phyloP scores from a whole-genome alignment of 352 stramenopile genomes.

The Globisporangium nodosum region DNA sequence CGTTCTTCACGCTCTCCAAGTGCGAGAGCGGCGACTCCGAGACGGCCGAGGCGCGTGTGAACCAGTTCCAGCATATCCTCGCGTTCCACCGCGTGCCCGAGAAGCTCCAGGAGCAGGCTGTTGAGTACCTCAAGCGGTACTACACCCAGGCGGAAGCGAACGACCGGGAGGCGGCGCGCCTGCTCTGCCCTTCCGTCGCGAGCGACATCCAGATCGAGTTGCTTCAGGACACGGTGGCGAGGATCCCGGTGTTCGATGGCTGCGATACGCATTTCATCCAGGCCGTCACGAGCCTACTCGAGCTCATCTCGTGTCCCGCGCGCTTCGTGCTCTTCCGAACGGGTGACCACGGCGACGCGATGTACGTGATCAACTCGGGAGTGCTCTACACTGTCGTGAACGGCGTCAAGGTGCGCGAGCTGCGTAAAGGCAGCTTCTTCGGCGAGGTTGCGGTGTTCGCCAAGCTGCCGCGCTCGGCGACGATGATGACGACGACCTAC shows the following conservation, averaged over 20 bases:
- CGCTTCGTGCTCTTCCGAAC: slow-evolving; percentile 50
- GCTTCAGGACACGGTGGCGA: slow-evolving; percentile 38
- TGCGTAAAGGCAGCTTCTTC: slow-evolving; percentile 64
- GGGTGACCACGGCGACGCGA: slow-evolving; percentile 59
- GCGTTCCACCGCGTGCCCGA: slow-evolving; percentile 56
- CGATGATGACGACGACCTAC: slow-evolving; percentile 58
- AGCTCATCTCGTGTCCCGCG: slow-evolving; percentile 46
- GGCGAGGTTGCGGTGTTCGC: slow-evolving; percentile 63
- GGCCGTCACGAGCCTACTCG: slow-evolving; percentile 46
- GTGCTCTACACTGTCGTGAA: slow-evolving; percentile 56
- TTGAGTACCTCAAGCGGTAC: slow-evolving; percentile 65
- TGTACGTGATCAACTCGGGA: slow-evolving; percentile 66
- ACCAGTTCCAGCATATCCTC: slow-evolving; percentile 64
- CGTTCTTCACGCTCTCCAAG: slow-evolving; percentile 71
- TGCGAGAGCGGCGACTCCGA: slow-evolving; percentile 53
- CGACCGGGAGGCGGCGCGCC: slow-evolving; percentile 47
- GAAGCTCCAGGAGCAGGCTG: slow-evolving; percentile 38
- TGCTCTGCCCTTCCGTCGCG: slow-evolving; percentile 63
- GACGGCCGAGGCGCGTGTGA: slow-evolving; percentile 49
- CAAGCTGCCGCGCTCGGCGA: slow-evolving; percentile 50
- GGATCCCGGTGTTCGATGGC: slow-evolving; percentile 52
- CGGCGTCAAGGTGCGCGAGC: slow-evolving; percentile 58
- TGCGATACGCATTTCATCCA: slow-evolving; percentile 58
- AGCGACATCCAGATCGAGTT: slow-evolving; percentile 69
- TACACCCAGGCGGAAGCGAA: slow-evolving; percentile 59